A percentile compares a stretch with the other conserved stretches of the same genome.
phyloP scores from a whole-genome alignment of 371 early-diverging fungal species.

The Batrachochytrium dendrobatidis region DNA sequence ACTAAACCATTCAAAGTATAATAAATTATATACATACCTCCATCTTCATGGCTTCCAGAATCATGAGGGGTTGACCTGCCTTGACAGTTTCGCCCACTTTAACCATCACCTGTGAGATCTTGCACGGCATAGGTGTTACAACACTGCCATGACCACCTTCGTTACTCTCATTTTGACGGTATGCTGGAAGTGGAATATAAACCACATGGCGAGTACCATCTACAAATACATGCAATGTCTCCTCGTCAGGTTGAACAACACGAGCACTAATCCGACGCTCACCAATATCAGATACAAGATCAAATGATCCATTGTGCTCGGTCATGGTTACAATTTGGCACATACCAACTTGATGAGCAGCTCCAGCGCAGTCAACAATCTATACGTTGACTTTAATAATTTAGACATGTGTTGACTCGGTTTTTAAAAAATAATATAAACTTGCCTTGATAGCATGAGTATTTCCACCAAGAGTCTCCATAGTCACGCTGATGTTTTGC shows the following conservation, averaged over 20 bases:
- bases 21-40: constrained; percentile 45
- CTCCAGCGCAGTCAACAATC: not conserved
- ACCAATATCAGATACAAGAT: constrained; percentile 46
- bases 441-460: constrained; percentile 5
- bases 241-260: constrained; percentile 22
- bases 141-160: constrained; percentile 55
- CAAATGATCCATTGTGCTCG: no score
- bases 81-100: constrained; percentile 75
- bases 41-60: constrained; percentile 98
- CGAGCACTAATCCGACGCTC: constrained; percentile 48
- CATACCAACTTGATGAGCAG: not conserved
- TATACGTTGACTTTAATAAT: not conserved
- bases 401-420: no score
- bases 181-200: constrained; percentile 51
- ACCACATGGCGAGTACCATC: constrained; percentile 16
- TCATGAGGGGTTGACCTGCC: constrained; percentile 71
- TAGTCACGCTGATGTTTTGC: constrained; percentile 8
- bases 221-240: not conserved
- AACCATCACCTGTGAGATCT: constrained; percentile 69
- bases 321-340: no score
- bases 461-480: constrained; percentile 3
- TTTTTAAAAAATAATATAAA: no score
- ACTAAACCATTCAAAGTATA: not conserved
- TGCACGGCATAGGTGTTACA: constrained; percentile 93
- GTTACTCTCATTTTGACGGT: constrained; percentile 8